A percentile compares a stretch with the other conserved stretches of the same genome.
Evolutionary conservation across 1,284 basidiomycete species (phyloP).

Genomic region (Trichosporon inkin): DNA sequence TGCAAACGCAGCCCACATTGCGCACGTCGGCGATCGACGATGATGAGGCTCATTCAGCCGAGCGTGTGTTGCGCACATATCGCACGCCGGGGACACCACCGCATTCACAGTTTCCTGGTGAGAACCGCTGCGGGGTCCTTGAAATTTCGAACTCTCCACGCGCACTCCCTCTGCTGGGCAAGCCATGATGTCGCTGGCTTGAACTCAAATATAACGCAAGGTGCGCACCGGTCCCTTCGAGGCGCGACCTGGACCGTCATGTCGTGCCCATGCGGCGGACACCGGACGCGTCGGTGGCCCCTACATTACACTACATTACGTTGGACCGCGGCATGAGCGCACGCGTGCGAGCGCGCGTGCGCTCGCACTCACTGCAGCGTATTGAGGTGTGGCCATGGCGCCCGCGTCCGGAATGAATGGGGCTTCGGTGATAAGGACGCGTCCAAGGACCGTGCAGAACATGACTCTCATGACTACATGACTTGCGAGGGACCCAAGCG

Average conservation of each 20-base stretch:
- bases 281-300: neutral
- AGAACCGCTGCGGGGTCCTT: neutral
- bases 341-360: too few relatives aligned
- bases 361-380: too few relatives aligned
- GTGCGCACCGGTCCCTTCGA: neutral
- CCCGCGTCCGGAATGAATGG: neutral
- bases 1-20: neutral
- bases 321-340: neutral
- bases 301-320: slow-evolving; percentile 4
- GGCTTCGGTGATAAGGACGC: neutral
- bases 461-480: neutral
- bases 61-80: neutral
- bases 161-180: neutral
- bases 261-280: neutral
- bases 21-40: neutral
- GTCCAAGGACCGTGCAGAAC: neutral
- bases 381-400: too few relatives aligned
- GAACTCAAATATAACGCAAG: slow-evolving; percentile 2
- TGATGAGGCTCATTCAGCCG: neutral
- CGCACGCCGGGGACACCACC: neutral
- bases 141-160: too few relatives aligned
- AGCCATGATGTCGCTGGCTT: neutral
- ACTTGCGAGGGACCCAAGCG: neutral
- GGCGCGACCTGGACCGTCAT: neutral
- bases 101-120: neutral